Evolutionary conservation across 495 filamentous ascomycete genomes (phyloP), one percentile per base, ranked within the genome.

Genomic region (Thermochaetoides thermophila): DNA sequence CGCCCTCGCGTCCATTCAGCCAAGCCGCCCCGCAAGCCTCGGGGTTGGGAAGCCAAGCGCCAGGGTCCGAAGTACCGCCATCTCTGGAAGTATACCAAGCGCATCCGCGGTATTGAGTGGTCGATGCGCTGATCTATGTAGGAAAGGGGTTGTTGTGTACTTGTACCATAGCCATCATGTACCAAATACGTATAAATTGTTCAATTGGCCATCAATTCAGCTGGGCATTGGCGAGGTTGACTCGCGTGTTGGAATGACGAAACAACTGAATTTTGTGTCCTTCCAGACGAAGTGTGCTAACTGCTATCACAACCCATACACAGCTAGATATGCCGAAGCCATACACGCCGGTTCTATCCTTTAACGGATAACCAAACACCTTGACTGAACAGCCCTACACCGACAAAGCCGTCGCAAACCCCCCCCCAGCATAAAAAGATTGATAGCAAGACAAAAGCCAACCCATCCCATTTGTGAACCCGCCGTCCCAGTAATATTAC

Each of bases 41-140:
- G 55, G 35, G 68, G 68, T 29, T 73, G 68, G 68, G 68, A 73
- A 38, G 68, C 67, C 35, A 69, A 61, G 59, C 57, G 64, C 39
- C 55, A 63, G 43, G 58, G 57, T 46, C 58, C 59, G 43, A 71
- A 71, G 61, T 73, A 64, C 58, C 59, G 44, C 42, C 44, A 53
- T 31, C 44, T 72, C 38, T 65, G 65, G 60, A 71, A 67, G 53
- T 67, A 67, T 46, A 57, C 49, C 42, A 64, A 55, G 59, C 56
- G 55, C 12, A 63, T 67, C 41, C 39, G 37, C 36, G 41, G 41
- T 8, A 7, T 44, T 13, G 31, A 33, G 46, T 45, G 21, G 21
- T 6, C 21, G 21, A n/a, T n/a, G n/a, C n/a, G n/a, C n/a, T n/a
- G n/a, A n/a, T n/a, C n/a, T n/a, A n/a, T n/a, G n/a, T n/a, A n/a